A percentile compares a stretch with the other conserved stretches of the same genome.
Conservation (phyloP, 257 asterid genomes). For the Rehmannia glutinosa region DNA sequence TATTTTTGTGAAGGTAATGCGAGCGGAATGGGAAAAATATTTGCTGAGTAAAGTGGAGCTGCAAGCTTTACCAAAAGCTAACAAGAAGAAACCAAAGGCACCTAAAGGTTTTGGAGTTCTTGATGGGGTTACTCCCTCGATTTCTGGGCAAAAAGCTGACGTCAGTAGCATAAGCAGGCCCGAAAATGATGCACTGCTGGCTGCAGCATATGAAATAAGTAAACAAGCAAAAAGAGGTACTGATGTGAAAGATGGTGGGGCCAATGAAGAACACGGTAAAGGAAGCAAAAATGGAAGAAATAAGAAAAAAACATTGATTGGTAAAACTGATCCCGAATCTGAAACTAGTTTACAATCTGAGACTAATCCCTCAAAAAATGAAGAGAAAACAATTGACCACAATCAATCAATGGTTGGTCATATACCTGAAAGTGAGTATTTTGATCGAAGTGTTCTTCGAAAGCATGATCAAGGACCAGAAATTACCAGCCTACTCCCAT, state of each 20-base stretch:
- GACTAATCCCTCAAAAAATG: conserved; percentile 30
- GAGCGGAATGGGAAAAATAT: conserved; percentile 88
- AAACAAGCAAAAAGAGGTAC: conserved; percentile 43
- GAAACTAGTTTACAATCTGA: conserved; percentile 38
- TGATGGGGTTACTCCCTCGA: conserved; percentile 60
- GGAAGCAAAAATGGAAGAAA: conserved; percentile 41
- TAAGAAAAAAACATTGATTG: conserved; percentile 37
- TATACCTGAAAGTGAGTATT: conserved; percentile 23
- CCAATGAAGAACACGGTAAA: conserved; percentile 31
- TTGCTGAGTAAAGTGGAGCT: conserved; percentile 90
- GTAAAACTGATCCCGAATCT: conserved; percentile 36
- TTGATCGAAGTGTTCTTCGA: conserved; percentile 39
- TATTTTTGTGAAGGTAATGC: conserved; percentile 62
- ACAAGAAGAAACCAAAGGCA: conserved; percentile 72
- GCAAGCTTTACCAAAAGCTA: conserved; percentile 75
- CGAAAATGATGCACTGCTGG: conserved; percentile 86
- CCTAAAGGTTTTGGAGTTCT: conserved; percentile 92
- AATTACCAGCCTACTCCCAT: conserved; percentile 40
- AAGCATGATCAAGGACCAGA: conserved; percentile 48
- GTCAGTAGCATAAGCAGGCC: conserved; percentile 70
- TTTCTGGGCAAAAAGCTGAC: conserved; percentile 73
- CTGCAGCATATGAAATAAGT: conserved; percentile 70
- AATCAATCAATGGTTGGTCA: conserved; percentile 22
- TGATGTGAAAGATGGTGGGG: conserved; percentile 35
- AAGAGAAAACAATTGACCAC: conserved; percentile 21